Conservation (phyloP, 495 filamentous ascomycete genomes). For the Penicillium simplicissimum region DNA sequence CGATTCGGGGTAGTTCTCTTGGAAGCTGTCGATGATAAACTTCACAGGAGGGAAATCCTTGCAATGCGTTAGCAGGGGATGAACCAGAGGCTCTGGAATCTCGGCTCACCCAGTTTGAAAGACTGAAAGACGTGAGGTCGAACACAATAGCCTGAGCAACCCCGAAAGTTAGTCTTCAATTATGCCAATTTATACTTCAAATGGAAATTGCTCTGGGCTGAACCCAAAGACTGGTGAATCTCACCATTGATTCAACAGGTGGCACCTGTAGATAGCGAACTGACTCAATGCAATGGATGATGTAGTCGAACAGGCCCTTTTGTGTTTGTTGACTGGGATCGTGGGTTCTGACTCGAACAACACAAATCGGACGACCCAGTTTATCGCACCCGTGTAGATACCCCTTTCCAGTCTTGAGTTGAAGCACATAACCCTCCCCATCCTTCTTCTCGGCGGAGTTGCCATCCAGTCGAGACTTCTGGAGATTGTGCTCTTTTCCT, state of each 20-base stretch:
- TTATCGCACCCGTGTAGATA: constrained; percentile 83
- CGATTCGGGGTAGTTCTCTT: constrained; percentile 92
- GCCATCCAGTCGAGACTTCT: constrained; percentile 54
- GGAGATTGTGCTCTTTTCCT: constrained; percentile 67
- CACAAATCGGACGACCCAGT: constrained; percentile 75
- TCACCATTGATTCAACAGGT: constrained; percentile 82
- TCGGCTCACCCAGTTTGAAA: constrained; percentile 79
- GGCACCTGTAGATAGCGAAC: constrained; percentile 71
- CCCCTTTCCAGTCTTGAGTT: constrained; percentile 86
- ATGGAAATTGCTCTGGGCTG: background rate
- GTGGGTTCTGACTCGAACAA: constrained; percentile 76
- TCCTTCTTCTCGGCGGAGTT: constrained; percentile 58
- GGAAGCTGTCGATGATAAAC: constrained; percentile 96
- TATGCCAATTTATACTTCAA: too few species aligned
- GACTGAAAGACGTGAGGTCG: constrained; percentile 85
- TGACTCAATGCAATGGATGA: constrained; percentile 87
- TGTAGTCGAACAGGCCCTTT: constrained; percentile 74
- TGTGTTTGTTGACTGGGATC: constrained; percentile 77
- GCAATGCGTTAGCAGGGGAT: background rate
- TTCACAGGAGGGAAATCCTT: constrained; percentile 91
- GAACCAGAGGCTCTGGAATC: background rate
- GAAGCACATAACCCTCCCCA: constrained; percentile 74
- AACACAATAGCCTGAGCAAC: constrained; percentile 71
- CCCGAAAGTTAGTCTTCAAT: background rate
- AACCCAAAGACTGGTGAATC: constrained; percentile 30